Base-by-base conservation (phyloP, 805 yeast species). In the Kodamaea fukazawae region DNA sequence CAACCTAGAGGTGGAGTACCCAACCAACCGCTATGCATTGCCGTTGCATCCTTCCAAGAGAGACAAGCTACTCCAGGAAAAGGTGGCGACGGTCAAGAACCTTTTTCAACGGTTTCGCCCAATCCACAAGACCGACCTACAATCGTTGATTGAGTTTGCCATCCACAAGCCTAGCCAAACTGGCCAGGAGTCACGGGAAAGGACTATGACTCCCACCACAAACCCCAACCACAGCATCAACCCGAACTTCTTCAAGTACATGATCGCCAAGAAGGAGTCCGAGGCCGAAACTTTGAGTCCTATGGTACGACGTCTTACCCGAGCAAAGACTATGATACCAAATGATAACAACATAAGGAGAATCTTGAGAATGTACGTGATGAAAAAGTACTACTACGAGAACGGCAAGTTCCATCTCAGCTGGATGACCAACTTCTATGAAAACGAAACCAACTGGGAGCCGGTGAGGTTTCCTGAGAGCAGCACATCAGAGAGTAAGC, bases 1-100 rank as follows among this genome's bases (percentile, higher is more conserved):
- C 3, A 55, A 59, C 4, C 46, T 68, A 11, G 71, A 65, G 33
- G 65, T 58, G 3, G 26, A 55, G 2, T 65, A 60, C 36, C 58
- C 60, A 17, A 53, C 67, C 3, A 55, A 54, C 29, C 45, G 60
- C 23, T 54, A 46, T 33, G 72, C 66, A 1, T 39, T 48, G 4
- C 71, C 73, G 1, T 38, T 55, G 3, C 59, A 64, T 38, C 54
- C 58, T 9, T 48, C 51, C 3, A 46, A 47, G 15, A 41, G 65
- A 29, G 63, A 67, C 39, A 44, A 49, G 25, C 41, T 53, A n/a
- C 48, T 67, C 16, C 49, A 48, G 16, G 41, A 41, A 15, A 54
- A 58, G 27, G 44, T 68, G 7, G 54, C 48, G 7, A 36, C 53
- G 10, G 44, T 60, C 2, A 62, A 61, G 40, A 25, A 32, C 6